Base-by-base conservation (phyloP, 2,329 filamentous ascomycete genomes). In the Apiospora hydei region DNA sequence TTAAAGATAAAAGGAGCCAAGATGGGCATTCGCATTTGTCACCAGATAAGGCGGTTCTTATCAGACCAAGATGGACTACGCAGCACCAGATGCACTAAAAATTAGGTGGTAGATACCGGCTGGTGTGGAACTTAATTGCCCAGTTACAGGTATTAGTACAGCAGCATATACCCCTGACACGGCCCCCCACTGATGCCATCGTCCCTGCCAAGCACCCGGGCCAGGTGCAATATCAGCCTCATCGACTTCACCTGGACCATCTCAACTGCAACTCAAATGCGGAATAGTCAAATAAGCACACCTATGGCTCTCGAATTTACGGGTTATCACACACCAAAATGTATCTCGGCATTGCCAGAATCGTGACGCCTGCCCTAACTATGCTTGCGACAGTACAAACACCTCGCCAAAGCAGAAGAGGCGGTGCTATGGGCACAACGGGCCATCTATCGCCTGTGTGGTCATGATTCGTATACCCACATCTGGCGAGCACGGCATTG, bases 11-110 rank as follows among this genome's bases (percentile, higher is more conserved):
- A 13, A 24, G 0, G 8, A 57, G 13, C 26, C 57, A 38, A 18
- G 18, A 21, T 10, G 53, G 18, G 10, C 16, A 18, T 64, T 41
- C 18, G 57, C 57, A 64, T 64, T 64, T 41, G 57, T 64, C 57
- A 64, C 57, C 57, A 64, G 57, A 64, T 64, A 64, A 64, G 57
- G 57, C 30, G 38, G 57, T 41, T 41, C 57, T 64, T 64, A 64
- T 64, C 30, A 64, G 10, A 41, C 41, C 41, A 41, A 14, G 10
- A 43, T 43, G 41, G 10, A 13, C 8, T 43, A 43, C 13, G 10
- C 24, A 16, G 30, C 24, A 11, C 21, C 13, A 30, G 26, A 8
- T n/a, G 14, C 49, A 26, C 49, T 51, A 51, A 51, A 51, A 51
- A 14, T 49, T 38, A 38, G 34, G 34, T 38, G 34, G 21, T 7